Evolutionary conservation across 208 protist genomes (phyloP).

Genomic region (Leishmania tarentolae): DNA sequence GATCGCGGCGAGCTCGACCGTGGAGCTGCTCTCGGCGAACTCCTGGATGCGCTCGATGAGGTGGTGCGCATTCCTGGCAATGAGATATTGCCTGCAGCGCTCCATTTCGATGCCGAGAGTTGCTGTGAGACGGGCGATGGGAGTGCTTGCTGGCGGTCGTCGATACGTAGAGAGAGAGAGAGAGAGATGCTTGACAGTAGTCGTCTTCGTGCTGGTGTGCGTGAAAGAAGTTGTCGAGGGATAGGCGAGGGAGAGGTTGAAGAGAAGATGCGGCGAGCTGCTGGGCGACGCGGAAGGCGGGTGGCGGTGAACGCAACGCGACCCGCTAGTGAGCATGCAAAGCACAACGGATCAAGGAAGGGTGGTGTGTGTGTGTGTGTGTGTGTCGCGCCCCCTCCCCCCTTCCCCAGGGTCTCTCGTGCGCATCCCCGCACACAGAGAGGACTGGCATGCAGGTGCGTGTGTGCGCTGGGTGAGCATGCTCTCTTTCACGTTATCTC

Average conservation of each 20-base stretch:
- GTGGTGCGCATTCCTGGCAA: slow-evolving; percentile 22
- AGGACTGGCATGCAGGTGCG: background rate
- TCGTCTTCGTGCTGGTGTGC: background rate
- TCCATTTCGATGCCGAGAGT: slow-evolving; percentile 19
- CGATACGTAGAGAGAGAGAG: background rate
- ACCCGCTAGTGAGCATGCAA: too few species aligned
- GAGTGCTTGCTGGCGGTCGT: background rate
- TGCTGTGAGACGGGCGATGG: background rate
- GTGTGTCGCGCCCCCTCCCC: too few species aligned
- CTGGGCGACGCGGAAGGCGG: too few species aligned
- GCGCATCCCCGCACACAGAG: background rate
- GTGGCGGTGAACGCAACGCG: too few species aligned
- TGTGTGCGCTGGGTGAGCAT: background rate
- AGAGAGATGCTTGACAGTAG: background rate
- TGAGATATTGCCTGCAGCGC: slow-evolving; percentile 44
- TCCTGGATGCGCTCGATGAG: slow-evolving; percentile 49
- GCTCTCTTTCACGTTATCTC: background rate
- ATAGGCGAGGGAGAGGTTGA: background rate
- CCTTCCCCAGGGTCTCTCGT: too few species aligned
- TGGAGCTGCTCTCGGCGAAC: slow-evolving; percentile 58
- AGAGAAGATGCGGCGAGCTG: background rate
- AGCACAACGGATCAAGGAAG: too few species aligned
- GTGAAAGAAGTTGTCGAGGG: background rate
- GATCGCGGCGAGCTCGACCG: slow-evolving; percentile 50
- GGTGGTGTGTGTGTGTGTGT: too few species aligned